Conservation (phyloP, 345 rosid species). For the Tarenaya hassleriana region DNA sequence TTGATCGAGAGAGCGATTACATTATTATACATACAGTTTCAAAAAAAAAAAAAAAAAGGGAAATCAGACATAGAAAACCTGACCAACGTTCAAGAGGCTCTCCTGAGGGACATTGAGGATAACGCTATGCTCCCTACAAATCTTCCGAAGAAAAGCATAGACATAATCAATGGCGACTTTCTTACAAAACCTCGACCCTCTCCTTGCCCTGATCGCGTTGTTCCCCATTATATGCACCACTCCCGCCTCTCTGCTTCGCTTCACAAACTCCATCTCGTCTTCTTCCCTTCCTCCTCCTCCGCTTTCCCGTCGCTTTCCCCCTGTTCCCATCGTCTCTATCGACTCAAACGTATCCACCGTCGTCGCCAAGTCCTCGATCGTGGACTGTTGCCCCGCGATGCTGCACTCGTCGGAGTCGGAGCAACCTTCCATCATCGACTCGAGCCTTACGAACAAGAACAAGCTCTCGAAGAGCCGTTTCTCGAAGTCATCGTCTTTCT, state of each 20-base stretch:
- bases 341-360: conserved; percentile 26
- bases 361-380: conserved; percentile 6
- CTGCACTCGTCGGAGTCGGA: conserved; percentile 78
- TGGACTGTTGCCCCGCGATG: conserved; percentile 27
- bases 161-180: conserved; percentile 57
- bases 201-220: conserved; percentile 50
- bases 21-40: too few species aligned
- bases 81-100: conserved; percentile 71
- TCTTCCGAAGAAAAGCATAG: conserved; percentile 73
- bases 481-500: conserved; percentile 75
- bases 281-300: conserved; percentile 37
- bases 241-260: conserved; percentile 52
- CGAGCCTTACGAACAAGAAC: conserved; percentile 53
- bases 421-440: conserved; percentile 70
- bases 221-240: conserved; percentile 75
- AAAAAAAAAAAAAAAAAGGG: too few species aligned
- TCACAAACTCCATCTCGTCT: conserved; percentile 57
- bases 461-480: conserved; percentile 53
- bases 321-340: conserved; percentile 11
- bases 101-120: conserved; percentile 73
- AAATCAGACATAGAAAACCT: conserved; percentile 50
- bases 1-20: too few species aligned
- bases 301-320: conserved; percentile 2
- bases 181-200: conserved; percentile 50
- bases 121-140: conserved; percentile 62